phyloP scores from a whole-genome alignment of 352 stramenopile genomes.

The Pythium coloratum region DNA sequence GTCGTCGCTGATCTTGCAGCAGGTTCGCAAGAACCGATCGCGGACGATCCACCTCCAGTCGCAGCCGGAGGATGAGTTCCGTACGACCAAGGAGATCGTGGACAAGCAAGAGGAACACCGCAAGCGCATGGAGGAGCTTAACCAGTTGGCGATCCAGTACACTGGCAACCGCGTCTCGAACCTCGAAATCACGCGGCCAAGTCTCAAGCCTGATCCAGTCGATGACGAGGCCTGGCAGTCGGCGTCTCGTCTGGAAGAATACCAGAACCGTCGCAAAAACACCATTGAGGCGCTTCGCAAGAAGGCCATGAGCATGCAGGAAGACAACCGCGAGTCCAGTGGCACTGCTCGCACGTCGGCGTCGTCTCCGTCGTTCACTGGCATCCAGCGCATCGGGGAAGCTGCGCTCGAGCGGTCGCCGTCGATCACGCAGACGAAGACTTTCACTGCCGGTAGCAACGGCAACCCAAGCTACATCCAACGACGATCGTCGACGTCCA shows the following conservation, averaged over 20 bases:
- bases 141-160: constrained; percentile 43
- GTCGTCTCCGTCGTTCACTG: constrained; percentile 19
- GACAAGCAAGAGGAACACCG: constrained; percentile 52
- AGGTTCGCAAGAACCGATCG: constrained; percentile 27
- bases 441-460: not conserved
- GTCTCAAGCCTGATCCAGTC: constrained; percentile 22
- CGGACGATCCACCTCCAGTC: constrained; percentile 22
- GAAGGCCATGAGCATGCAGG: constrained; percentile 24
- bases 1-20: constrained; percentile 28
- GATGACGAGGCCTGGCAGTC: constrained; percentile 37
- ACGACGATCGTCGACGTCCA: not conserved
- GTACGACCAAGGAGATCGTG: constrained; percentile 46
- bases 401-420: constrained; percentile 11
- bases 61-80: constrained; percentile 35
- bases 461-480: constrained; percentile 2
- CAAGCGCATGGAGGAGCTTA: constrained; percentile 69
- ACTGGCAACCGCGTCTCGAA: constrained; percentile 47
- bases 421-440: constrained; percentile 12
- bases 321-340: constrained; percentile 22
- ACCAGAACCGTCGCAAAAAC: constrained; percentile 20
- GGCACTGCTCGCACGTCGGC: constrained; percentile 19
- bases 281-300: constrained; percentile 26
- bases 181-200: constrained; percentile 18
- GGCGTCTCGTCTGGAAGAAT: constrained; percentile 20
- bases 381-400: constrained; percentile 11